Percentiles rank a stretch among this genome's conserved stretches.
Evolutionary conservation across 352 stramenopile species (phyloP).

Genomic region (Aphanomyces cochlioides): DNA sequence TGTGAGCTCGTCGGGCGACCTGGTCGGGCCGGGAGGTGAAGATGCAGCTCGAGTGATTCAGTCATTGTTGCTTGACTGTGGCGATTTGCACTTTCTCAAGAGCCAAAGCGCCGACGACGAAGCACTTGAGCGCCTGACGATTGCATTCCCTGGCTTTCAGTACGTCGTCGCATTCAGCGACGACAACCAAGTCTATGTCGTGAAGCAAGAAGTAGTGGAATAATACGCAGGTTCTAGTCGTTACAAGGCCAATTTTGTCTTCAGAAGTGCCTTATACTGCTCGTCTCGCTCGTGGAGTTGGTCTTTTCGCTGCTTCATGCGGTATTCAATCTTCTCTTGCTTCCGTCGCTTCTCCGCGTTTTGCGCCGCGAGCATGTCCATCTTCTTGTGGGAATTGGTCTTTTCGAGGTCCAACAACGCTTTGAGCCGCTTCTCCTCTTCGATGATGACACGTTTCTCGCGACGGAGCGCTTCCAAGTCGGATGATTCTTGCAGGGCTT

Average conservation of each 20-base stretch:
- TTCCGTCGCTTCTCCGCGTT: slow-evolving; percentile 89
- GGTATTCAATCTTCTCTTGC: slow-evolving; percentile 85
- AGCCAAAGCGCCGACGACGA: slow-evolving; percentile 41
- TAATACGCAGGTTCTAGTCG: neutral
- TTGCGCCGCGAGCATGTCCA: slow-evolving; percentile 85
- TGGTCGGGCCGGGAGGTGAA: slow-evolving; percentile 49
- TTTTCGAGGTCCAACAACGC: slow-evolving; percentile 92
- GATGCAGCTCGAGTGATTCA: slow-evolving; percentile 55
- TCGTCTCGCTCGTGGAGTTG: slow-evolving; percentile 62
- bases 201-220: slow-evolving; percentile 53
- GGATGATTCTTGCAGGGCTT: slow-evolving; percentile 82
- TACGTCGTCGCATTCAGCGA: slow-evolving; percentile 64
- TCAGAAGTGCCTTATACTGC: slow-evolving; percentile 67
- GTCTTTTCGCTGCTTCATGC: slow-evolving; percentile 56
- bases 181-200: slow-evolving; percentile 61
- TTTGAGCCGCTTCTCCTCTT: slow-evolving; percentile 92
- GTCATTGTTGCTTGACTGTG: slow-evolving; percentile 53
- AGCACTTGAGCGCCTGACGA: slow-evolving; percentile 60
- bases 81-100: slow-evolving; percentile 7
- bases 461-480: slow-evolving; percentile 88
- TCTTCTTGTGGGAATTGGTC: slow-evolving; percentile 88
- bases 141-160: slow-evolving; percentile 62
- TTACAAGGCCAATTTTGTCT: slow-evolving; percentile 77
- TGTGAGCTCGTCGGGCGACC: slow-evolving; percentile 57
- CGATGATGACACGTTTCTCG: slow-evolving; percentile 93